A percentile compares a stretch with the other conserved stretches of the same genome.
phyloP scores from a whole-genome alignment of 768 basidiomycete species.

The Clathrus columnatus region DNA sequence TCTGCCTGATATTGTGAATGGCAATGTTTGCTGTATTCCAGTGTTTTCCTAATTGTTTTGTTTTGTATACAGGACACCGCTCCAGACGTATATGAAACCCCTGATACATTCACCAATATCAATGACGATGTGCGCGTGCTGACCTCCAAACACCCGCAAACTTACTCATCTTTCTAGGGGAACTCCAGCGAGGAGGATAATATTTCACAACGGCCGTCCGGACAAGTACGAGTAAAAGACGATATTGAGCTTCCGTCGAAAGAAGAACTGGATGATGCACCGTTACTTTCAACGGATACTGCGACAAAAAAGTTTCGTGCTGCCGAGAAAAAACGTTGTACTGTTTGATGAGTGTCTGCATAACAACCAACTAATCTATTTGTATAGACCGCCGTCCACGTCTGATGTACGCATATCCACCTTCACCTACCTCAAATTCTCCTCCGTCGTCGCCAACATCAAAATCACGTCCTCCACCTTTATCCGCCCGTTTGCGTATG shows the following conservation, averaged over 20 bases:
- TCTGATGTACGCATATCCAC: conserved; percentile 60
- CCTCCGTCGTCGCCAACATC: conserved; percentile 21
- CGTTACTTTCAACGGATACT: conserved; percentile 53
- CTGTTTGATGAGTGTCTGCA: conserved; percentile 15
- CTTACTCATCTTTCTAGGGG: conserved; percentile 24
- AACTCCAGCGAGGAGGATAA: conserved; percentile 64
- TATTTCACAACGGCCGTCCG: conserved; percentile 26
- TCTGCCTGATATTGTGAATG: conserved; percentile 83
- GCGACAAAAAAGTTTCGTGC: conserved; percentile 54
- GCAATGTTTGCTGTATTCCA: conserved; percentile 6
- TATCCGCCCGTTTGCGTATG: conserved; percentile 50
- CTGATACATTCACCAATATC: conserved; percentile 56
- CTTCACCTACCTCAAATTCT: conserved; percentile 22
- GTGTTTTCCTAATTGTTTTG: not conserved
- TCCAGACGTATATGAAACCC: conserved; percentile 88
- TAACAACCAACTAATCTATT: not conserved
- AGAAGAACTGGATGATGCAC: conserved; percentile 65
- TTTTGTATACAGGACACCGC: conserved; percentile 62
- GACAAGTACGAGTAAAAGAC: conserved; percentile 22
- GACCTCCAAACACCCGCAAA: not conserved
- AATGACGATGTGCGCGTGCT: conserved; percentile 39
- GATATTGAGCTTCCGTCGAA: conserved; percentile 31
- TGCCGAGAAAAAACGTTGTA: conserved; percentile 39
- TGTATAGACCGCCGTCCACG: conserved; percentile 35
- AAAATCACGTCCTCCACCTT: conserved; percentile 27